These are phyloP conservation scores for Rhodosporidiobolus odoratus DNA, from an alignment of 768 basidiomycete genomes.

Conservation along the genomic window DNA sequence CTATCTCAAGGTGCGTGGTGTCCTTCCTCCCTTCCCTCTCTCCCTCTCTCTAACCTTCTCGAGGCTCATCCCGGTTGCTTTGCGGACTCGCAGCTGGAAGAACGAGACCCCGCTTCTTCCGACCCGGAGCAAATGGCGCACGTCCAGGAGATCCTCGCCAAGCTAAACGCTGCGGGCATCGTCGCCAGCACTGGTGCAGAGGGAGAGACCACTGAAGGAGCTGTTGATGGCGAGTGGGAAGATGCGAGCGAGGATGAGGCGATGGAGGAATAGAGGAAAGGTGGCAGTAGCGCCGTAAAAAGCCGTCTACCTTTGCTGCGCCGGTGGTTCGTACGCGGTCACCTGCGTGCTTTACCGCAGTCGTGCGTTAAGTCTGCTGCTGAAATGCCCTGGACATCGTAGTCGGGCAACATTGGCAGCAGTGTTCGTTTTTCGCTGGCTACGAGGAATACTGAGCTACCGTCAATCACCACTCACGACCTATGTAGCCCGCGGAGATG, in stretches of 20 bases:
- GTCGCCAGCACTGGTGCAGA: slow-evolving; percentile 35
- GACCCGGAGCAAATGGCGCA: slow-evolving; percentile 40
- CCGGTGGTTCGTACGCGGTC: too few relatives aligned
- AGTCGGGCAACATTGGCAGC: too few relatives aligned
- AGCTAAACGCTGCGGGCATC: slow-evolving; percentile 53
- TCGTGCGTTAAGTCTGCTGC: too few relatives aligned
- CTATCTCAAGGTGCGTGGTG: slow-evolving; percentile 33
- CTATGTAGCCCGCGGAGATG: too few relatives aligned
- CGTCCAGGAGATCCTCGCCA: slow-evolving; percentile 74
- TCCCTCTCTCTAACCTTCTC: background rate
- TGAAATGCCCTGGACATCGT: too few relatives aligned
- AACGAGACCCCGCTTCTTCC: slow-evolving; percentile 17
- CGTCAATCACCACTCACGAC: too few relatives aligned
- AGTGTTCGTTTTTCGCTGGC: too few relatives aligned
- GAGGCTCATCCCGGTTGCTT: background rate
- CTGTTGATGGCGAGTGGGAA: slow-evolving; percentile 31
- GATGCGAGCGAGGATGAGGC: slow-evolving; percentile 38
- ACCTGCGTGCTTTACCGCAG: too few relatives aligned
- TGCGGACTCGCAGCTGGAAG: slow-evolving; percentile 37
- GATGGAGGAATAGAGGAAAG: slow-evolving; percentile 26
- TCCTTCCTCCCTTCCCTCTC: background rate
- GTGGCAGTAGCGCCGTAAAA: too few relatives aligned
- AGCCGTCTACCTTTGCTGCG: background rate
- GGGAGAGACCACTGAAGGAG: slow-evolving; percentile 21
- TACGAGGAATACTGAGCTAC: too few relatives aligned